Base-by-base conservation (phyloP, 805 yeast species). In the Debaryomyces castellii region DNA sequence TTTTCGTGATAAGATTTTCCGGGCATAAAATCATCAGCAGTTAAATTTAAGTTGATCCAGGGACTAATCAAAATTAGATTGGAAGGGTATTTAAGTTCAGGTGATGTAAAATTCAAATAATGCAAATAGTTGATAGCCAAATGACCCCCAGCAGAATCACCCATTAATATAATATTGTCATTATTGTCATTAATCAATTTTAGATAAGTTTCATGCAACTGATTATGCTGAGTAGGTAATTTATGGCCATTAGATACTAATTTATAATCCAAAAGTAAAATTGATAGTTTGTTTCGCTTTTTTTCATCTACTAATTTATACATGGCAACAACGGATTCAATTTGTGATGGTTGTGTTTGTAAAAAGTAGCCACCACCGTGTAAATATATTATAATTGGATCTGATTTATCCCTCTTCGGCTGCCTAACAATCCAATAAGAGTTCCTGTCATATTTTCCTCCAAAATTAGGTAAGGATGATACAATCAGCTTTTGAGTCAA, bases 111-210 rank as follows among this genome's bases (percentile, higher is more conserved):
- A 25, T 46, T 56, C 50, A 70, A 52, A 37, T 49, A 59, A 43
- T 68, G 66, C 12, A 68, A 51, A 46, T 60, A 64, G 14, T 56
- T 55, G 17, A 71, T 49, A 12, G 62, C 52, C 48, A 72, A 59
- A 49, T 71, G 62, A 1, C 72, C 76, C 22, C 77, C 77, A 8
- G 76, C 76, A 1, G 75, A 69, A 50, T 72, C 77, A 3, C 77
- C 76, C 51, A 72, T 49, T 4, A 71, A 52, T 10, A 59, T 58
- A 14, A 72, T 55, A 39, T 69, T 68, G 12, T 51, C 44, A 41
- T 53, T 50, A 0, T 64, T 62, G 11, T 56, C 65, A 0, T 42
- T 35, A 20, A 58, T 43, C 16, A 67, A 51, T 16, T 46, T 47
- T 18, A 37, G 39, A 48, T 70, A 67, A 1, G 67, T 60, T 2